Evolutionary conservation across 2,329 filamentous ascomycete genomes (phyloP), one percentile per base, ranked within the genome.

Genomic region (Pezicula rhizophila): DNA sequence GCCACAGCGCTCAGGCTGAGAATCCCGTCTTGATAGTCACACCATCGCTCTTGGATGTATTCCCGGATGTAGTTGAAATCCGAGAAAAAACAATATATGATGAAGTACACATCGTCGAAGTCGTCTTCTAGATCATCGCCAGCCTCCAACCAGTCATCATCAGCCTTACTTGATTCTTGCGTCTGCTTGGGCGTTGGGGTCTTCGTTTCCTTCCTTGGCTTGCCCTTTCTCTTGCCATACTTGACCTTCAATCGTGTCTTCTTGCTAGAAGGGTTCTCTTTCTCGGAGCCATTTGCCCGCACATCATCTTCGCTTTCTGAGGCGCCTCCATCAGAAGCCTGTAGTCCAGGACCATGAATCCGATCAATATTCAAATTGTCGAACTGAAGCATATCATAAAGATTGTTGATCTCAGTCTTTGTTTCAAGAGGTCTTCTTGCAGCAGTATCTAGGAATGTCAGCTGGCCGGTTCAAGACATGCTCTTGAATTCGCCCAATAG

Each of bases 71-170:
- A 33, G 46, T 64, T 66, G 52, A 63, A 66, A 48, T 66, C 65
- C 14, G 62, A 61, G 48, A 67, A 67, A 48, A 66, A 64, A 51
- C 63, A 66, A 42, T 66, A 65, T 18, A 68, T 50, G 44, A 66
- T 55, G 60, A 67, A 64, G 52, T 64, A 65, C 34, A 60, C 44
- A 28, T 66, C 62, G 5, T 58, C 53, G 1, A 54, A 54, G 1
- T 55, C 55, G 10, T 54, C 49, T 25, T 55, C 49, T 11, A 31
- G 20, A 34, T 48, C 45, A 12, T 45, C 15, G 15, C 37, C 37
- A 26, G 23, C 23, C 4, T 14, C 17, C 14, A 26, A 26, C 18
- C 40, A 26, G 3, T 40, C 18, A 17, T 42, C 25, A 26, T 31
- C 28, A 31, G 11, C 3, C 28, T 31, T 10, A 34, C 8, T 8